Evolutionary conservation across 2,329 filamentous ascomycete species (phyloP).

Genomic region (Aspergillus caelatus): DNA sequence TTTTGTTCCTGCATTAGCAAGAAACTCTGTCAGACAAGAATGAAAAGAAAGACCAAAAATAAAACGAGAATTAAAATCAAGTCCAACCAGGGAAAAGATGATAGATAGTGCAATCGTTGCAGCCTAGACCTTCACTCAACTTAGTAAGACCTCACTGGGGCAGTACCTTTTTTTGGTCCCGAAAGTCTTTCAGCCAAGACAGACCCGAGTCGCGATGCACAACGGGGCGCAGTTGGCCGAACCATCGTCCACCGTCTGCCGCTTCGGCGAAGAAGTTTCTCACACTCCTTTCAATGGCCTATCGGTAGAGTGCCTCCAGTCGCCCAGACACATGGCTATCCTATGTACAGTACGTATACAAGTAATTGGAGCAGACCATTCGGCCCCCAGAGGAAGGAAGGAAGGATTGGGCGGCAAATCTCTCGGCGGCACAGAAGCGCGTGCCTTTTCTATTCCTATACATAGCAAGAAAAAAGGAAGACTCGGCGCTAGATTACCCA

Average conservation of each 20-base stretch:
- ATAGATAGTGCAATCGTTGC: not conserved
- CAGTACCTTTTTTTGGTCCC: not conserved
- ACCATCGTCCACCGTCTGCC: not conserved
- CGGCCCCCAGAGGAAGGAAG: not conserved
- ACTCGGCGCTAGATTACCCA: not conserved
- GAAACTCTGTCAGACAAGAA: not conserved
- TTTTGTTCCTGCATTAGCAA: not conserved
- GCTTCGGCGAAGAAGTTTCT: not conserved
- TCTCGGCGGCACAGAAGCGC: not conserved
- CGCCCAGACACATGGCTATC: not conserved
- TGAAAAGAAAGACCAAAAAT: not conserved
- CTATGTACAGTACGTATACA: not conserved
- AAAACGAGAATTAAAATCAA: not conserved
- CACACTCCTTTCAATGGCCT: not conserved
- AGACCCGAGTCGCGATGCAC: not conserved
- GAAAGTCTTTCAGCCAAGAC: not conserved
- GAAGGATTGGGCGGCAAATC: not conserved
- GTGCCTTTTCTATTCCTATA: not conserved
- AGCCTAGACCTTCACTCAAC: not conserved
- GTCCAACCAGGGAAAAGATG: not conserved
- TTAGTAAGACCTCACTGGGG: not conserved
- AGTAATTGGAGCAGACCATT: not conserved
- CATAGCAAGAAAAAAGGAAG: not conserved
- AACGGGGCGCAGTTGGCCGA: constrained; percentile 4
- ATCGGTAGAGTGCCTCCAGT: not conserved